Evolutionary conservation across 805 yeast genomes (phyloP).

Genomic region (Candida tammaniensis): DNA sequence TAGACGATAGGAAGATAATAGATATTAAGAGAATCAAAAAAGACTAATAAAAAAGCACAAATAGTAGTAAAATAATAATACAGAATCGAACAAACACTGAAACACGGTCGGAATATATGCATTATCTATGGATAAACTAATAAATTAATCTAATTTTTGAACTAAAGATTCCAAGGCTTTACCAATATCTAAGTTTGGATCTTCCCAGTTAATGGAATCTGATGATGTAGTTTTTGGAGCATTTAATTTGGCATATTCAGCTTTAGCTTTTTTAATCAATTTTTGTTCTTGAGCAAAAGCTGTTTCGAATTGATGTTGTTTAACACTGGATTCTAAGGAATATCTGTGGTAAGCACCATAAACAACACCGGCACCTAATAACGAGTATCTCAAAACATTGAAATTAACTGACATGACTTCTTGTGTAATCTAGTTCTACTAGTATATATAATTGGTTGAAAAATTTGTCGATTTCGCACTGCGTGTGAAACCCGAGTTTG

Average conservation of each 20-base stretch:
- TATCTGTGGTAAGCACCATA: constrained; percentile 88
- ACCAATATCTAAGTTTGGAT: constrained; percentile 86
- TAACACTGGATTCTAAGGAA: constrained; percentile 59
- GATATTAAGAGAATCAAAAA: too few relatives aligned
- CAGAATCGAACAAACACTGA: too few relatives aligned
- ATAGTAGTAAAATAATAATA: too few relatives aligned
- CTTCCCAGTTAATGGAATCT: constrained; percentile 69
- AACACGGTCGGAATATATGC: too few relatives aligned
- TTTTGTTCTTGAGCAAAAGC: constrained; percentile 65
- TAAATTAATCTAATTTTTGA: constrained; percentile 50
- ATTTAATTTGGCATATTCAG: constrained; percentile 71
- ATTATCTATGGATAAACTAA: too few relatives aligned
- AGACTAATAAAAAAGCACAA: too few relatives aligned
- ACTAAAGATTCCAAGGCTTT: constrained; percentile 63
- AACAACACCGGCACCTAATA: constrained; percentile 81
- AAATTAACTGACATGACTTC: constrained; percentile 20
- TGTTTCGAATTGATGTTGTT: constrained; percentile 52
- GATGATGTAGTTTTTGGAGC: constrained; percentile 40
- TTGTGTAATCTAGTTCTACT: too few relatives aligned
- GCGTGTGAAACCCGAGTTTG: too few relatives aligned
- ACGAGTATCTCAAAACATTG: constrained; percentile 89
- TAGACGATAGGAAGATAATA: too few relatives aligned
- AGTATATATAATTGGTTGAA: too few relatives aligned
- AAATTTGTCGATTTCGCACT: constrained; percentile 2
- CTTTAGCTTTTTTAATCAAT: constrained; percentile 84